phyloP scores from a whole-genome alignment of 495 filamentous ascomycete species.

The Staphylotrichum longicolle region DNA sequence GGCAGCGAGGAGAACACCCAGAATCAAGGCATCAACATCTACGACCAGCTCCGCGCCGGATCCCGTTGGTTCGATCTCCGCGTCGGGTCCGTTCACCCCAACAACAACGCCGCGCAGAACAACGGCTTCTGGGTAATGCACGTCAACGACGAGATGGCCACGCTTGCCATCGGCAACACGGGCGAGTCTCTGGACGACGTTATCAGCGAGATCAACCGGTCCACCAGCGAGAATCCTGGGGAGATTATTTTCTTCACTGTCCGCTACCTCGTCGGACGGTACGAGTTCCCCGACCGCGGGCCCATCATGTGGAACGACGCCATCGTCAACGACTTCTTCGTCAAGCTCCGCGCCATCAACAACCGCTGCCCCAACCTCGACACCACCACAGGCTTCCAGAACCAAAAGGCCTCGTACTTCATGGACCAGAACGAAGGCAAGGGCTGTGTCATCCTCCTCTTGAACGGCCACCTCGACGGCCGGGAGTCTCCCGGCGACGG shows the following conservation, averaged over 20 bases:
- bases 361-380: slow-evolving; percentile 28
- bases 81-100: slow-evolving; percentile 23
- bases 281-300: slow-evolving; percentile 23
- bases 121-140: slow-evolving; percentile 28
- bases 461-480: slow-evolving; percentile 20
- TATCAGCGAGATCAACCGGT: slow-evolving; percentile 35
- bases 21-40: slow-evolving; percentile 34
- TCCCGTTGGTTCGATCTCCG: slow-evolving; percentile 37
- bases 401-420: slow-evolving; percentile 23
- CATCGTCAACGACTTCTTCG: slow-evolving; percentile 24
- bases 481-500: slow-evolving; percentile 23
- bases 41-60: slow-evolving; percentile 31
- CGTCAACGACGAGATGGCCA: slow-evolving; percentile 21
- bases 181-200: slow-evolving; percentile 33
- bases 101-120: slow-evolving; percentile 9
- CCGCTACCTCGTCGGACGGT: slow-evolving; percentile 29
- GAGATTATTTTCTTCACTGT: slow-evolving; percentile 37
- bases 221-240: slow-evolving; percentile 33
- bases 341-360: slow-evolving; percentile 23
- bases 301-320: slow-evolving; percentile 22
- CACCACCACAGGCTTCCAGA: slow-evolving; percentile 23
- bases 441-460: slow-evolving; percentile 27
- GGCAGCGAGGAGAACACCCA: slow-evolving; percentile 28
- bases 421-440: slow-evolving; percentile 28
- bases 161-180: slow-evolving; percentile 27